Conservation (phyloP, 106 monocot genomes). For the Phalaenopsis aphrodite region DNA sequence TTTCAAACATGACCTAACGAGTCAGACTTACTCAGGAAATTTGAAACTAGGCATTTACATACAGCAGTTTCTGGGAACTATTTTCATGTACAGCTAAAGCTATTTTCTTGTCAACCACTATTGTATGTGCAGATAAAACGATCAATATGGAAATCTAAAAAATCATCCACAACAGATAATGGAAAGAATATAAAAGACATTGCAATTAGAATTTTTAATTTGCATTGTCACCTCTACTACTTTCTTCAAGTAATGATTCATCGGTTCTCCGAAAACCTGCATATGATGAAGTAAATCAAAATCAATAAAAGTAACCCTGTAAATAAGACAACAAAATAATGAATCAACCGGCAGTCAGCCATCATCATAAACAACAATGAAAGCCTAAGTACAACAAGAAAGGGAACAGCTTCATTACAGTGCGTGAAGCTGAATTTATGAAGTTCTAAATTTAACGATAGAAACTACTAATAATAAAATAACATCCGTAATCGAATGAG, state of each 20-base stretch:
- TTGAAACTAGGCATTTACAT: not conserved
- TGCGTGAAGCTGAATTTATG: not conserved
- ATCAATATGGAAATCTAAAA: not conserved
- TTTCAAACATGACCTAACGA: too few species aligned
- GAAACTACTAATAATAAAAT: not conserved
- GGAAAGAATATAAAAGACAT: not conserved
- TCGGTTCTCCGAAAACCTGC: slow-evolving; percentile 77
- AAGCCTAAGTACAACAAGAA: not conserved
- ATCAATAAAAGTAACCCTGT: not conserved
- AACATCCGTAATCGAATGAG: not conserved
- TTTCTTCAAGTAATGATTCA: slow-evolving; percentile 62
- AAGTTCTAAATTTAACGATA: not conserved
- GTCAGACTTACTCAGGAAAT: not conserved
- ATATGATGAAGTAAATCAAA: slow-evolving; percentile 10
- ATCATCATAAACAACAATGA: not conserved
- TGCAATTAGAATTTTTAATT: too few species aligned
- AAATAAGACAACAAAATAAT: not conserved
- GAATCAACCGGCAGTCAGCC: not conserved
- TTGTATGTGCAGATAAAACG: not conserved
- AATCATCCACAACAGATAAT: not conserved
- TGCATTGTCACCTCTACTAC: slow-evolving; percentile 37
- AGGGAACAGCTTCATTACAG: not conserved
- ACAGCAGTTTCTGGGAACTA: not conserved
- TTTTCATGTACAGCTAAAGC: not conserved
- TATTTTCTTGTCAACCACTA: not conserved